Evolutionary conservation across 1,284 basidiomycete species (phyloP).

Genomic region (Neotropicomus parvogracilis): DNA sequence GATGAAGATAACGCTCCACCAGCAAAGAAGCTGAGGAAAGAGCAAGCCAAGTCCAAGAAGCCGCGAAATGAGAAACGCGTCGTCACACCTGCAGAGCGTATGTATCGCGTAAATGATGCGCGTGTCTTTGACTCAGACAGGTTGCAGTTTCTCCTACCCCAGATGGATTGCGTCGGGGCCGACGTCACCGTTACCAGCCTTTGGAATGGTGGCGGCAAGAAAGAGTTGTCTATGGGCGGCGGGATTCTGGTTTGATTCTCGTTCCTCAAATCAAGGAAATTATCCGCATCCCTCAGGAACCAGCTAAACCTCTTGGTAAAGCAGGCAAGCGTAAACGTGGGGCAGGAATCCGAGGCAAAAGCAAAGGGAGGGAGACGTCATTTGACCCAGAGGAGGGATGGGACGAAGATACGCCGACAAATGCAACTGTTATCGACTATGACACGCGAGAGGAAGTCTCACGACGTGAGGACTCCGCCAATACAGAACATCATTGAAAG

Average conservation of each 20-base stretch:
- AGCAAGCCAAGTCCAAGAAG: constrained; percentile 36
- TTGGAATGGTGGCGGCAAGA: constrained; percentile 95
- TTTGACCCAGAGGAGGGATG: constrained; percentile 77
- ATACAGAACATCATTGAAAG: neutral
- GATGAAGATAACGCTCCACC: constrained; percentile 34
- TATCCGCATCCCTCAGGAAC: constrained; percentile 71
- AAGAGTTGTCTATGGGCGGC: constrained; percentile 75
- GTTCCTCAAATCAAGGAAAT: constrained; percentile 83
- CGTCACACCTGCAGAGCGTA: constrained; percentile 21
- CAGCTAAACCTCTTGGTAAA: constrained; percentile 51
- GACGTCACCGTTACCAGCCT: constrained; percentile 70
- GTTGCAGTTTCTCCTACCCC: constrained; percentile 28
- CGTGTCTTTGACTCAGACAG: constrained; percentile 12
- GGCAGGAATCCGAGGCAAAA: constrained; percentile 36
- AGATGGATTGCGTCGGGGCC: constrained; percentile 72
- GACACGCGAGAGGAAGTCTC: constrained; percentile 56
- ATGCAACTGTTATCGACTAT: constrained; percentile 71
- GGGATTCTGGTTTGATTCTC: constrained; percentile 50
- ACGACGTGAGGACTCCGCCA: constrained; percentile 55
- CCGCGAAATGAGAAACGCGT: constrained; percentile 26
- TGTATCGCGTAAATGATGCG: neutral
- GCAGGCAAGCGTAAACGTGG: constrained; percentile 41
- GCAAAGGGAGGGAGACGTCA: constrained; percentile 40
- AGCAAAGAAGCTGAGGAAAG: constrained; percentile 31
- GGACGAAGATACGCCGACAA: constrained; percentile 76